A percentile compares a stretch with the other conserved stretches of the same genome.
phyloP scores from a whole-genome alignment of 2,329 filamentous ascomycete genomes.

The Cryphonectria carpinicola region DNA sequence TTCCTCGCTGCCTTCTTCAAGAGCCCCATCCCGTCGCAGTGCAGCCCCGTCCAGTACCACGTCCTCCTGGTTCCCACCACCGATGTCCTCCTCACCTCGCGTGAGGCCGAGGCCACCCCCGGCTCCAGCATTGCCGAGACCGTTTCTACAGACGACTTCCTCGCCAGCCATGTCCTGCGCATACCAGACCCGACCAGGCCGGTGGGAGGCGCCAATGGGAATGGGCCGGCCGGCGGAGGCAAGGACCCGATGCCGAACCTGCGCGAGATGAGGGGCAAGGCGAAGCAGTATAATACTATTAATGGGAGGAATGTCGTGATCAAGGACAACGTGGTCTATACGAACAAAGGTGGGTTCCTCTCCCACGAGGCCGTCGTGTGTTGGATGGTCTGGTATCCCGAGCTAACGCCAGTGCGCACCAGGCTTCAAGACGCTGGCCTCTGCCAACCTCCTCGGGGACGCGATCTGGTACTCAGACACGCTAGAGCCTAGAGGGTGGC shows the following conservation, averaged over 20 bases:
- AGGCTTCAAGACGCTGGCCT: constrained; percentile 92
- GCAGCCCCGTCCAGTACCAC: constrained; percentile 87
- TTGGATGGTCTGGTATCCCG: not conserved
- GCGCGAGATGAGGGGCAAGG: constrained; percentile 87
- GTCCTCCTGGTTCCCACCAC: constrained; percentile 92
- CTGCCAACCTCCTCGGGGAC: constrained; percentile 85
- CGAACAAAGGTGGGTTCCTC: constrained; percentile 80
- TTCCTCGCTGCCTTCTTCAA: constrained; percentile 99
- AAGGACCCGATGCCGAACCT: constrained; percentile 67
- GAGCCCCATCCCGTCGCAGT: constrained; percentile 90
- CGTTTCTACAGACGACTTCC: constrained; percentile 88
- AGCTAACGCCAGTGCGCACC: constrained; percentile 27
- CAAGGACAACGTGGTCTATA: constrained; percentile 91
- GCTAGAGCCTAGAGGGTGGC: constrained; percentile 90
- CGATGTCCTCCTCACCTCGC: constrained; percentile 84
- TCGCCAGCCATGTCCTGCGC: constrained; percentile 94
- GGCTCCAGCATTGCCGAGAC: constrained; percentile 78
- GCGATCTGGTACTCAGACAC: constrained; percentile 85
- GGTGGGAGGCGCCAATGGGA: constrained; percentile 45
- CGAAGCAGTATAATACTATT: constrained; percentile 89
- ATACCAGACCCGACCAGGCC: constrained; percentile 62
- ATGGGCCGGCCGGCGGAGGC: constrained; percentile 43
- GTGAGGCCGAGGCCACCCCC: constrained; percentile 74
- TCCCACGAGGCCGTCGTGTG: not conserved
- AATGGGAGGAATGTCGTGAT: constrained; percentile 93